Evolutionary conservation across 345 rosid species (phyloP).

Genomic region (Leavenworthia alabamica): DNA sequence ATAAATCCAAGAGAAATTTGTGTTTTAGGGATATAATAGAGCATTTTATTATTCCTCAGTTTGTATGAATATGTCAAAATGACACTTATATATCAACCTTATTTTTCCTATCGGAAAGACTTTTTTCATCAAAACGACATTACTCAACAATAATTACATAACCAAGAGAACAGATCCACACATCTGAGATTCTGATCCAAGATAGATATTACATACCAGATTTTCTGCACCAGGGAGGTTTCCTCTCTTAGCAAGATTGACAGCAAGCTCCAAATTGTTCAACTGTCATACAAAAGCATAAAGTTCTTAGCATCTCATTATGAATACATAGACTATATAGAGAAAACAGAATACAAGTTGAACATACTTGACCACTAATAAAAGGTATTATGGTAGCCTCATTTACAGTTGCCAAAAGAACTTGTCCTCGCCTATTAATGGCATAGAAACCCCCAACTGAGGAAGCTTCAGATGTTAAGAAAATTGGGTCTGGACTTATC

Average conservation of each 20-base stretch:
- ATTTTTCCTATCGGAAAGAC: background rate
- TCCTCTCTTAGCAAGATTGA: constrained; percentile 98
- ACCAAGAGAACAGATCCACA: constrained; percentile 4
- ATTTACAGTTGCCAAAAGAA: constrained; percentile 81
- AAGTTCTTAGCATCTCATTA: constrained; percentile 13
- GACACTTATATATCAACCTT: background rate
- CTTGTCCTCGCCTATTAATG: constrained; percentile 89
- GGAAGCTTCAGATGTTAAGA: constrained; percentile 94
- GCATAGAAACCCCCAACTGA: constrained; percentile 89
- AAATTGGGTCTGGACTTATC: constrained; percentile 98
- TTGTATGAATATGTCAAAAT: background rate
- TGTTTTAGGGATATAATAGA: background rate
- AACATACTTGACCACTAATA: constrained; percentile 92
- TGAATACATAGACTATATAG: background rate
- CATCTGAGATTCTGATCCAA: constrained; percentile 19
- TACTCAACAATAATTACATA: background rate
- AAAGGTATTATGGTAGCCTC: constrained; percentile 93
- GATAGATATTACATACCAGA: constrained; percentile 50
- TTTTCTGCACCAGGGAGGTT: constrained; percentile 99
- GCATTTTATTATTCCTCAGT: background rate
- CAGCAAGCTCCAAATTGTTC: constrained; percentile 98
- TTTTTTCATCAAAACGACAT: background rate
- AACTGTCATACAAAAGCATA: constrained; percentile 43
- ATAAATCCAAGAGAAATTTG: background rate
- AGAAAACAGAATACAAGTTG: background rate